Conservation (phyloP, 2,329 filamentous ascomycete genomes). For the Colletotrichum musae region DNA sequence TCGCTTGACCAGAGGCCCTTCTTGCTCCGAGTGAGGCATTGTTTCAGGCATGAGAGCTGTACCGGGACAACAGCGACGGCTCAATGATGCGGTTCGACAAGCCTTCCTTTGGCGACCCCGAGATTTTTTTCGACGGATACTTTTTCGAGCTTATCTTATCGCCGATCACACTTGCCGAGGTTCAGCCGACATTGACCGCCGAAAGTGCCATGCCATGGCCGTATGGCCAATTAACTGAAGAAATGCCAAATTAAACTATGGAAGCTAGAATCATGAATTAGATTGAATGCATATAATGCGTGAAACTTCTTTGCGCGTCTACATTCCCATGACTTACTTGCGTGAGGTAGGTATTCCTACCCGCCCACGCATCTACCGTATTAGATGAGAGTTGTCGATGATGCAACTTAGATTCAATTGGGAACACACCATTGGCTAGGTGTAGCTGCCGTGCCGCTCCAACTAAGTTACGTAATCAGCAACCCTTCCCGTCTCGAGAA, state of each 20-base stretch:
- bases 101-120: conserved; percentile 18
- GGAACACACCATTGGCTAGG: not conserved
- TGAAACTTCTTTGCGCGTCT: too few relatives aligned
- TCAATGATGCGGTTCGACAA: conserved; percentile 26
- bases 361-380: not conserved
- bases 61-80: conserved; percentile 5
- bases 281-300: too few relatives aligned
- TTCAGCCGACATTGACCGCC: conserved; percentile 4
- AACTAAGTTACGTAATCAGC: not conserved
- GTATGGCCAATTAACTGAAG: too few relatives aligned
- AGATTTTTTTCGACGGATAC: conserved; percentile 25
- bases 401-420: not conserved
- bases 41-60: conserved; percentile 26
- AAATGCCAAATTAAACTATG: too few relatives aligned
- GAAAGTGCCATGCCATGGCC: too few relatives aligned
- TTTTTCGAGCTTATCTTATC: conserved; percentile 40
- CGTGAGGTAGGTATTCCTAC: too few relatives aligned
- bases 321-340: too few relatives aligned
- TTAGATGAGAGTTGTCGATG: too few relatives aligned
- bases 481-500: not conserved
- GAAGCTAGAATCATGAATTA: too few relatives aligned
- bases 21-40: conserved; percentile 72
- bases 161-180: not conserved
- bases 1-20: conserved; percentile 80
- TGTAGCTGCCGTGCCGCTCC: not conserved